Conservation (phyloP, 306 rosid genomes). For the Quercus glauca region DNA sequence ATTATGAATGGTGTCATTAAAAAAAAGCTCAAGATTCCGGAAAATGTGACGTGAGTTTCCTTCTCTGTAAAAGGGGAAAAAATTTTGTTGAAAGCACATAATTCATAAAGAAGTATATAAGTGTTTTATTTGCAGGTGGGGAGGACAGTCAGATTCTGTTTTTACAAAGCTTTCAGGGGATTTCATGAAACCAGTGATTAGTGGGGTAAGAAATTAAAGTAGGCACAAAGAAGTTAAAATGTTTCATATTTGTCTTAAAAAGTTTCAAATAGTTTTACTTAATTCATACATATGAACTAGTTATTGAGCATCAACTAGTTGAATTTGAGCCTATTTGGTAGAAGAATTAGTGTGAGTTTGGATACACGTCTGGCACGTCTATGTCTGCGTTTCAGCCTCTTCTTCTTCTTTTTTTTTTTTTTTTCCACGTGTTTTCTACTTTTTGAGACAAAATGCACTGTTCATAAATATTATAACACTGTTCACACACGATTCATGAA, state of each 20-base stretch:
- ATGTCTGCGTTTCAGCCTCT: too few relatives aligned
- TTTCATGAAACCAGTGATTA: constrained; percentile 86
- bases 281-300: not conserved
- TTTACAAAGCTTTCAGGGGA: constrained; percentile 45
- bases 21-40: constrained; percentile 71
- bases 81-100: not conserved
- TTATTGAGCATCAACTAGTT: not conserved
- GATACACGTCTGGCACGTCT: too few relatives aligned
- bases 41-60: constrained; percentile 55
- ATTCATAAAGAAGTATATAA: not conserved
- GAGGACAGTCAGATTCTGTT: constrained; percentile 44
- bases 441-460: too few relatives aligned
- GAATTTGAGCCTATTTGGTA: not conserved
- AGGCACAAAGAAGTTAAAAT: not conserved
- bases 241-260: too few relatives aligned
- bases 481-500: too few relatives aligned
- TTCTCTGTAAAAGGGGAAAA: not conserved
- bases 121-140: constrained; percentile 57
- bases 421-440: too few relatives aligned
- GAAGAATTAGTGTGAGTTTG: too few relatives aligned
- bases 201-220: constrained; percentile 53
- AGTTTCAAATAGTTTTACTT: not conserved
- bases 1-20: constrained; percentile 74
- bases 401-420: too few relatives aligned
- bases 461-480: too few relatives aligned